Evolutionary conservation across 1,284 basidiomycete genomes (phyloP), one percentile per base, ranked within the genome.

Genomic region (Trichosporon asahii): DNA sequence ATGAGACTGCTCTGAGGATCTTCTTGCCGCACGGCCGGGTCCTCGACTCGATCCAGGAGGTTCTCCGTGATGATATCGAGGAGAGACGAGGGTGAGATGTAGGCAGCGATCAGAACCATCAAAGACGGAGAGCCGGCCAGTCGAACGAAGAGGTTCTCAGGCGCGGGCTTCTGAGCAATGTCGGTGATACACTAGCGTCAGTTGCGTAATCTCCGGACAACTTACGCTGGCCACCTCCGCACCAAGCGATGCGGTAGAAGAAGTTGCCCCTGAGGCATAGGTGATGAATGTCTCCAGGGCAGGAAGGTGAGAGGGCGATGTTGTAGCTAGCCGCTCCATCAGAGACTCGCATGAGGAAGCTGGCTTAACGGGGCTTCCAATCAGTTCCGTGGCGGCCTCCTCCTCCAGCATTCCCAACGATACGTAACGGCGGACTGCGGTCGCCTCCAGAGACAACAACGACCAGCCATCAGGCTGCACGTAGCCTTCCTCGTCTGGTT

Each of bases 1-100:
- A 77, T 80, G 60, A 83, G 72, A 31, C 74, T 74, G 5, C 78
- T 78, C 69, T 83, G 82, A 2, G 83, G 83, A 73, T 84, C 81
- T 40, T 83, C 80, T 21, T 74, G 65, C 12, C 76, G 71, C 6
- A 71, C 67, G 0, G 68, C 63, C 14, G 74, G 68, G 49, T 82
- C 79, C 49, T 78, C 73, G 1, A 71, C 68, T 2, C 68, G 66
- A 27, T 78, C 72, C 6, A 82, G 66, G 18, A 80, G 73, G 7
- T 76, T 70, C 5, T 69, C 70, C 2, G 68, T 66, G 29, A 78
- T 66, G 1, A 78, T 46, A 7, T 72, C 72, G 2, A 78, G 69
- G 15, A 81, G 67, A 4, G 68, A 35, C 1, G 63, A 31, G 1
- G 80, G 74, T 9, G 74, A 66, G 29, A 76, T 74, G 44, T 68